These are phyloP conservation scores for Cenchrus americanus DNA, from an alignment of 176 grass and related monocot species.

Conservation along the genomic window DNA sequence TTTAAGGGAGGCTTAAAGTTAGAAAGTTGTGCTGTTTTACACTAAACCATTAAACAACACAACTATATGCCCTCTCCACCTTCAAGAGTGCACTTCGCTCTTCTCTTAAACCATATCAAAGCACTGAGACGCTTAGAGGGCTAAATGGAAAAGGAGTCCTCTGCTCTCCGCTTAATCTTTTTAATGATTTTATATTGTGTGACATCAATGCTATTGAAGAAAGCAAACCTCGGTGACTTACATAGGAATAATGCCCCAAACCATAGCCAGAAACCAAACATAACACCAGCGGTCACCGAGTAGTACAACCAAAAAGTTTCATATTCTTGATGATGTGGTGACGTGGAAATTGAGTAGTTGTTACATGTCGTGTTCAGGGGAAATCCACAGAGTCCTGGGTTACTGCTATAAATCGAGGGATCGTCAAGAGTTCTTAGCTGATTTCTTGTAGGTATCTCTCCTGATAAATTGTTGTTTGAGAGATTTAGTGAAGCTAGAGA, in stretches of 20 bases:
- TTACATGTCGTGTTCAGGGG: background rate
- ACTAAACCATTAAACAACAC: too few species aligned
- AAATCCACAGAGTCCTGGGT: slow-evolving; percentile 10
- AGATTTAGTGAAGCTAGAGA: background rate
- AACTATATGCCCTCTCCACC: background rate
- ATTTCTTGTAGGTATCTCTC: slow-evolving; percentile 22
- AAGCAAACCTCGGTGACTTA: background rate
- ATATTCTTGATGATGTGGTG: background rate
- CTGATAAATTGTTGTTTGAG: slow-evolving; percentile 15
- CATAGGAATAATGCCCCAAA: slow-evolving; percentile 27
- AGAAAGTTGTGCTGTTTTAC: too few species aligned
- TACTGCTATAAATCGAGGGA: slow-evolving; percentile 1
- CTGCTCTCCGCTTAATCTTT: background rate
- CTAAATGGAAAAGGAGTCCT: background rate
- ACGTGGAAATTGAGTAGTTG: background rate
- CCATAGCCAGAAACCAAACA: slow-evolving; percentile 36
- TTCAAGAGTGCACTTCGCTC: background rate
- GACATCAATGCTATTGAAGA: background rate
- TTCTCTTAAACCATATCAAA: background rate
- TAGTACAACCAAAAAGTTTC: background rate
- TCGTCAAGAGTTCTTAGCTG: slow-evolving; percentile 8
- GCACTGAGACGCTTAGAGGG: background rate
- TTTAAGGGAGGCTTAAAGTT: too few species aligned
- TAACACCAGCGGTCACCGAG: background rate
- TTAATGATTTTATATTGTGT: background rate